Percentiles rank a stretch among this genome's conserved stretches.
Conservation (phyloP, 805 yeast genomes). For the Myxozyma geophila region DNA sequence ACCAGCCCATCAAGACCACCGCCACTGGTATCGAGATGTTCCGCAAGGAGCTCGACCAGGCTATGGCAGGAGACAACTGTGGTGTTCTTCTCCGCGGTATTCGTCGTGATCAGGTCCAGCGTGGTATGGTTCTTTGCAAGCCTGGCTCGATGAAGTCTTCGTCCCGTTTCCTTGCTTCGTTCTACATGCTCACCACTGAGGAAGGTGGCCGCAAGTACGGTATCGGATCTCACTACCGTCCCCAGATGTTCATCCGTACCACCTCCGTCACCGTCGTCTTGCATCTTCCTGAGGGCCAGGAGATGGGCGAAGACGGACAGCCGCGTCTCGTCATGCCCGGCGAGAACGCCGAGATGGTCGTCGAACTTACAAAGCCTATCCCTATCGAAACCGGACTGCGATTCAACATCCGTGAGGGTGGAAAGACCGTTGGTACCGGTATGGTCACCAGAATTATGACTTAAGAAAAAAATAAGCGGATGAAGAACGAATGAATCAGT, state of each 20-base stretch:
- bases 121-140: conserved; percentile 98
- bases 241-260: conserved; percentile 95
- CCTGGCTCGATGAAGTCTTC: conserved; percentile 91
- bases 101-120: conserved; percentile 92
- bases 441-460: conserved; percentile 89
- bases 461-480: too few species aligned
- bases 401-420: conserved; percentile 99
- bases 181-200: conserved; percentile 90
- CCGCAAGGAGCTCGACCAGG: conserved; percentile 96
- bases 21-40: conserved; percentile 99
- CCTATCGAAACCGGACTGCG: conserved; percentile 96
- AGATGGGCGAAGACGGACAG: conserved; percentile 30
- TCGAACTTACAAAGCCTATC: conserved; percentile 85
- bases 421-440: conserved; percentile 99
- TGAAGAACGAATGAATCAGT: background rate
- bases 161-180: conserved; percentile 89
- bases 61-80: conserved; percentile 99
- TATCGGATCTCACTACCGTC: conserved; percentile 96
- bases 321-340: conserved; percentile 81
- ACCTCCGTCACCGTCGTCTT: conserved; percentile 91
- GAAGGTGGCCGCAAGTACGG: conserved; percentile 99
- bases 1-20: conserved; percentile 84
- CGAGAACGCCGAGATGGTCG: conserved; percentile 96
- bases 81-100: conserved; percentile 97
- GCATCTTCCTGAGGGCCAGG: conserved; percentile 75